Evolutionary conservation across 148 eudicot genomes (phyloP), one percentile per base, ranked within the genome.

Genomic region (Amaranthus hypochondriacus): DNA sequence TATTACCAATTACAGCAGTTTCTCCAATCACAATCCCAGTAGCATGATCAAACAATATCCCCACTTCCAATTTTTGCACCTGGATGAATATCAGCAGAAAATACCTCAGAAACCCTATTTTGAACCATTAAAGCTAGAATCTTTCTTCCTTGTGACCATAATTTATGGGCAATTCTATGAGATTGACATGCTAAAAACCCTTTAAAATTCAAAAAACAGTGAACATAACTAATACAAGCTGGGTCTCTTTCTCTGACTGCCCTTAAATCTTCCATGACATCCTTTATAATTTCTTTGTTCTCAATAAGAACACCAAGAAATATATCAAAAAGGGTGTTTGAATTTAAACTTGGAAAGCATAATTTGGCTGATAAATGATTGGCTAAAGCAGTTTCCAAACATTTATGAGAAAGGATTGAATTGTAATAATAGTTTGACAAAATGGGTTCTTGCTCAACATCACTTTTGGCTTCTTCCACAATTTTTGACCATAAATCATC

Each of bases 21-120:
- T 92, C 97, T 11, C 97, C 97, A n/a, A 92, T 73, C 47, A 92
- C 98, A 12, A 92, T 68, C 2, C 98, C 98, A 0, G 92, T 92
- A 0, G 93, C 98, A 59, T 93, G 98, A 84, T 93, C 98, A 55
- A 93, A 79, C 80, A 93, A 59, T 52, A 90, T 84, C 73, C 73
- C 98, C 98, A 5, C 81, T 63, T 7, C 96, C 98, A 44, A 93
- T 89, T 44, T 55, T 86, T 8, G 98, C 98, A 39, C 90, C 98
- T 0, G 96, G 98, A 44, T 93, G 98, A 3, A 93, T 90, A 73
- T 93, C 98, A 59, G 90, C 93, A 0, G 91, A 91, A 58, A 90
- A 87, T 5, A 85, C 89, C 67, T 87, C 92, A 3, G 98, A 93
- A 2, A 89, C 93, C 15, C 92, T 80, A 46, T 78, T 87, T 53